Base-by-base conservation (phyloP, 192 early-diverging fungal genomes). In the Rhizoclosmatium sp. region DNA sequence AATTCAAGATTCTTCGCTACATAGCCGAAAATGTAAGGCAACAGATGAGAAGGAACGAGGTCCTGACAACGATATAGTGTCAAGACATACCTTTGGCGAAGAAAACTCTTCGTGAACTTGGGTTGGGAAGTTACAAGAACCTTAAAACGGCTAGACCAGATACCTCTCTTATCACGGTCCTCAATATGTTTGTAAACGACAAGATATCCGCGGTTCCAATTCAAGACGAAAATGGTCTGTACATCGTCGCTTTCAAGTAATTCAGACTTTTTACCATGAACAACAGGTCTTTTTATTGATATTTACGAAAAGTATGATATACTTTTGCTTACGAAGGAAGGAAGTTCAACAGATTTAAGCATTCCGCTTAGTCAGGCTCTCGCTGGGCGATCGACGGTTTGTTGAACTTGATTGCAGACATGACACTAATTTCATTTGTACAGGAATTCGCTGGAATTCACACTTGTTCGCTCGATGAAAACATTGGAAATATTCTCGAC, bases 291-390 rank as follows among this genome's bases (percentile, higher is more conserved):
- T 14, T 95, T 98, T 45, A 76, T 98, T 49, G 96, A 99, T 82
- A 97, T 98, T 46, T 99, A 95, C 88, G 97, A 97, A 80, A 95
- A 96, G 62, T 95, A 94, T 19, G 97, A 99, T 89, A 94, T 98
- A 16, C 93, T 99, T 89, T 92, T 98, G 86, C 69, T 94, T 23
- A 90, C 92, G 19, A 88, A 89, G 60, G 90, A 94, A 21, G 91
- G 91, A 19, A 87, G 87, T 42, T 93, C 92, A 47, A 83, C 90
- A 59, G 92, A 97, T 76, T 87, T 98, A 61, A 92, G 94, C 78
- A 92, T 96, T 48, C 94, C 95, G 7, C 93, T 99, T 7, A 92
- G 91, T 42, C 93, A 97, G 75, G 95, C 96, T 12, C 78, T 99
- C 54, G 83, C 91, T 16, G 87, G 91, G 48, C 84, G 97, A 76